Percentiles rank a stretch among this genome's conserved stretches.
Evolutionary conservation across 2,329 filamentous ascomycete genomes (phyloP).

Genomic region (Fusarium sp.): DNA sequence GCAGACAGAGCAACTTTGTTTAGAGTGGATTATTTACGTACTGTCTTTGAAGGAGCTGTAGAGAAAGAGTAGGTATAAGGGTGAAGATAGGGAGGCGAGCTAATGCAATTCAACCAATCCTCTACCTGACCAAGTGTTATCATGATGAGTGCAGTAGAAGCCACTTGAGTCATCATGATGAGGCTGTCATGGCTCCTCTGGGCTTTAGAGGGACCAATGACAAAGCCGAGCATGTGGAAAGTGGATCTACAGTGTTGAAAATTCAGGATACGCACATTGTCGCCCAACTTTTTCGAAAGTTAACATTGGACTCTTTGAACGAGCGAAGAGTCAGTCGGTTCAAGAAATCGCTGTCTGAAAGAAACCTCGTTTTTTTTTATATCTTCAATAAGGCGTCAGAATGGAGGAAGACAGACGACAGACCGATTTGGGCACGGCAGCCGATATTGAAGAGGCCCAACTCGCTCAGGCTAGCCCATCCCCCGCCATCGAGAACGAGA

Average conservation of each 20-base stretch:
- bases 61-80: conserved; percentile 46
- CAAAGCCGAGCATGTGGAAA: conserved; percentile 21
- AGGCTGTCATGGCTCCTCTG: conserved; percentile 31
- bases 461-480: conserved; percentile 52
- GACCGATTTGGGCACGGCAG: conserved; percentile 78
- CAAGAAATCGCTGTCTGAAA: background rate
- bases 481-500: conserved; percentile 34
- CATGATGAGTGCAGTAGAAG: conserved; percentile 8
- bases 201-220: conserved; percentile 33
- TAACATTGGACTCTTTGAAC: conserved; percentile 3
- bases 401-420: conserved; percentile 85
- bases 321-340: background rate
- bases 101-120: conserved; percentile 51
- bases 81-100: conserved; percentile 52
- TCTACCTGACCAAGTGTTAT: conserved; percentile 11
- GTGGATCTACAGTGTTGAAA: conserved; percentile 46
- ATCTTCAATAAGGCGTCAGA: background rate
- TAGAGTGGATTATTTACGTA: conserved; percentile 45
- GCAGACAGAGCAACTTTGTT: conserved; percentile 43
- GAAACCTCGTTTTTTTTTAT: background rate
- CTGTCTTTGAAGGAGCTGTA: conserved; percentile 39
- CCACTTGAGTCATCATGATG: conserved; percentile 34
- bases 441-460: conserved; percentile 71
- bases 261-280: conserved; percentile 31
- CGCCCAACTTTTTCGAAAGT: conserved; percentile 40